Percentiles rank a stretch among this genome's conserved stretches.
Conservation (phyloP, 805 yeast genomes). For the Wickerhamomyces hampshirensis region DNA sequence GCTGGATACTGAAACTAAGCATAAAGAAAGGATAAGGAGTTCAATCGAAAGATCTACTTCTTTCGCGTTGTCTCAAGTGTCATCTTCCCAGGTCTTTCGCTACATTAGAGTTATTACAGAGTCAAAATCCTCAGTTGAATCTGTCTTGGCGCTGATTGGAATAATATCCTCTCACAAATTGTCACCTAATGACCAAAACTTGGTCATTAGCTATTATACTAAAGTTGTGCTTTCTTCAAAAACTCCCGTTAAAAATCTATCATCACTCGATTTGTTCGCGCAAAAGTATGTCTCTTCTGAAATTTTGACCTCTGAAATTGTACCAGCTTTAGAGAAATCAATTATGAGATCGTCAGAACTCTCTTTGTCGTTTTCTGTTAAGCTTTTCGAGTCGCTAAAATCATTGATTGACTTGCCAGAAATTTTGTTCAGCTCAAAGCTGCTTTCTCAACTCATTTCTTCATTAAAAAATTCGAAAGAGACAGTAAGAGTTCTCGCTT, state of each 20-base stretch:
- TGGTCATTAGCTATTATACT: conserved; percentile 26
- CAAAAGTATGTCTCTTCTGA: conserved; percentile 36
- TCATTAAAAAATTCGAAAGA: conserved; percentile 70
- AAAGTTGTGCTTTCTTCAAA: conserved; percentile 45
- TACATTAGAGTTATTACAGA: conserved; percentile 13
- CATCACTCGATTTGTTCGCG: conserved; percentile 41
- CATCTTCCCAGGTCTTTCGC: conserved; percentile 12
- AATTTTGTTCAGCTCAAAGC: conserved; percentile 38
- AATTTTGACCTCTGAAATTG: conserved; percentile 33
- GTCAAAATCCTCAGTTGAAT: conserved; percentile 29
- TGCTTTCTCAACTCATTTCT: conserved; percentile 46
- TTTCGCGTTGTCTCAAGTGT: conserved; percentile 21
- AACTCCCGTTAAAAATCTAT: conserved; percentile 32
- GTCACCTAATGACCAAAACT: conserved; percentile 19
- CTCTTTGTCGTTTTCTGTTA: conserved; percentile 53
- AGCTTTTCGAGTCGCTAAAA: conserved; percentile 35
- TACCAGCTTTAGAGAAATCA: conserved; percentile 69
- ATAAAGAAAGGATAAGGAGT: conserved; percentile 35
- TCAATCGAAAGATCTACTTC: conserved; percentile 29
- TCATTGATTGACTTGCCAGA: conserved; percentile 38
- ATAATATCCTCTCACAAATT: conserved; percentile 27
- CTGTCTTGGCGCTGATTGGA: conserved; percentile 32
- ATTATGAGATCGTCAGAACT: conserved; percentile 74
- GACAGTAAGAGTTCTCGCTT: conserved; percentile 38
- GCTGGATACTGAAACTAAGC: conserved; percentile 29